Base-by-base conservation (phyloP, 1,139 yeast genomes). In the Trichomonascaceae sp. region DNA sequence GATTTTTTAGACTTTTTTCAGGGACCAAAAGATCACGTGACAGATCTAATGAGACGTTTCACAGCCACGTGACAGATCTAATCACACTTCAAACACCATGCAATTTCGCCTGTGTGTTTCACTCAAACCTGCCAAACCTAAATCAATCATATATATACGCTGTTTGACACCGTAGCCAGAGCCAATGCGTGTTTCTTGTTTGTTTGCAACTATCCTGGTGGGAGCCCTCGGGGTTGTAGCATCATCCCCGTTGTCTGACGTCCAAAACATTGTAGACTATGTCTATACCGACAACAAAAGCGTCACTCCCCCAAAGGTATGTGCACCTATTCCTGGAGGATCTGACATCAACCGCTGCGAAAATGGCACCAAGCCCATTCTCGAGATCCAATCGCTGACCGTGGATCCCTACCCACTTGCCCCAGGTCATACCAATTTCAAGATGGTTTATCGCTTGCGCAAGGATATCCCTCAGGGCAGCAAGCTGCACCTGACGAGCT, bases 361-460 rank as follows among this genome's bases (percentile, higher is more conserved):
- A 28, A 48, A 48, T 31, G 50, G 45, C 26, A 41, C 48, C 6
- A 41, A 30, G 27, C 41, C 53, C 1, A 16, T 39, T 1, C 30
- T 51, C 32, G 37, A 46, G 32, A 31, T 51, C n/a, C 26, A 31
- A 26, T 37, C 38, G 16, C 33, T 51, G 18, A 30, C 35, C 5
- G 43, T 53, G 4, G 37, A 43, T 11, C 50, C 51, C 17, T 46
- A 45, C 25, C 58, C 58, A 0, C 13, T 54, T 27, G 36, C 26
- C n/a, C 50, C 52, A 1, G 58, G 57, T 8, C 39, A 46, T 29
- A 38, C 44, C 33, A 37, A 39, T 4, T 46, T 54, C 34, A 26
- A 29, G 13, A 41, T 54, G 38, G 37, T 37, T 16, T 41, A 50
- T 30, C 32, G 37, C 28, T 41, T 54, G 22, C 25, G 37, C 16